Evolutionary conservation across 75 land plant genomes (phyloP), one percentile per base, ranked within the genome.

Genomic region (Cunninghamia lanceolata): DNA sequence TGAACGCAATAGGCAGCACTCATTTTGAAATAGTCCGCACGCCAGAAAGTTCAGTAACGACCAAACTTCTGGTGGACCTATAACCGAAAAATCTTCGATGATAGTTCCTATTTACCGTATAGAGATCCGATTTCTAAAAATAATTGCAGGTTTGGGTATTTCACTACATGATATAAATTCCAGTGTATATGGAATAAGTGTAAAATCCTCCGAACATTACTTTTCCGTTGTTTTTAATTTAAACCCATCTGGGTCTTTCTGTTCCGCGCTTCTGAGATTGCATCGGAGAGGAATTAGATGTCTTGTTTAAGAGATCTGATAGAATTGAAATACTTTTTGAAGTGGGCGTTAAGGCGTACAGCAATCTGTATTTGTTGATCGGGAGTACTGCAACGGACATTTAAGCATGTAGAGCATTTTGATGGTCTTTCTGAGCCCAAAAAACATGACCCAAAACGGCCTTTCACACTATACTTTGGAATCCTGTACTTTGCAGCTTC

Each of bases 401-500:
- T 28, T 63, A 63, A 28, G 68, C 28, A 63, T 63, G 68, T 63
- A 63, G 68, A 63, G 68, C 28, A 63, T 25, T 63, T 63, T 63
- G 50, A 80, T 80, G 52, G 82, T 80, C 21, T 45, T 80, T 45
- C 30, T 45, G 32, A 45, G 82, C 46, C 14, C 82, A 80, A 45
- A 80, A 80, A 50, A 80, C 34, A 80, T 80, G 82, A 80, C 82
- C 82, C 45, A 21, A 21, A 80, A 45, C 45, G 82, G 82, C 50
- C 82, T 45, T 40, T 32, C 71, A 21, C 88, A 82, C 84, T 75
- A 79, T 66, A 73, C 87, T 32, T 56, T 95, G 39, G 97, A 94
- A 17, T 85, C 93, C 0, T 93, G 94, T 86, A 88, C 94, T 3
- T 70, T 85, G 88, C 92, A 95, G 89, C 93, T 95, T 85, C 89